phyloP scores from a whole-genome alignment of 768 basidiomycete species.

The Leccinum imitatum region DNA sequence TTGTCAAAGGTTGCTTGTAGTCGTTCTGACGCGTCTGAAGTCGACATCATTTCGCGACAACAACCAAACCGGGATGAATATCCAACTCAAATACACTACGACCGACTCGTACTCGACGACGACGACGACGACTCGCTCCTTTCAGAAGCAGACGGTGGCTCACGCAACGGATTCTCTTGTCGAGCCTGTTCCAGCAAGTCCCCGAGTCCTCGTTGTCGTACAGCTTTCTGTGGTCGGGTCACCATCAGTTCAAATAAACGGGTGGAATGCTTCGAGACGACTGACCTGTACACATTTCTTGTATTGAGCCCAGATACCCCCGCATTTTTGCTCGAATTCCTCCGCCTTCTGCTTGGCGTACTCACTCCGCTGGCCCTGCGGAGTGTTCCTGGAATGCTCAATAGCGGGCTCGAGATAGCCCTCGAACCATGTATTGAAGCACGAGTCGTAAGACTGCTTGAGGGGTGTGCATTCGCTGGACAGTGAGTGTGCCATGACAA shows the following conservation, averaged over 20 bases:
- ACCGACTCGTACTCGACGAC: constrained; percentile 10
- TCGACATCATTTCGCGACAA: constrained; percentile 20
- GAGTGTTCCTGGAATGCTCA: constrained; percentile 37
- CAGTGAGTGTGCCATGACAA: constrained; percentile 73
- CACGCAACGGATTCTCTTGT: constrained; percentile 72
- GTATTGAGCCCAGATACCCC: constrained; percentile 79
- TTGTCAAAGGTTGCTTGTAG: constrained; percentile 30
- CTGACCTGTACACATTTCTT: constrained; percentile 80
- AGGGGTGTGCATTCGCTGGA: constrained; percentile 84
- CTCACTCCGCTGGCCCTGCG: constrained; percentile 48
- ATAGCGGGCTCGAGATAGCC: constrained; percentile 88
- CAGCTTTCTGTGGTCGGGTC: constrained; percentile 57
- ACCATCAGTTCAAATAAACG: background rate
- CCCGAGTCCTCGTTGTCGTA: constrained; percentile 74
- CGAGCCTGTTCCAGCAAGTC: constrained; percentile 76
- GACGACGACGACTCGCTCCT: constrained; percentile 6
- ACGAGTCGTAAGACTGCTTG: constrained; percentile 87
- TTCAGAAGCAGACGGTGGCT: constrained; percentile 42
- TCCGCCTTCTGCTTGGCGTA: constrained; percentile 79
- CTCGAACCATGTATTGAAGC: constrained; percentile 98
- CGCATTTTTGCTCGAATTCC: constrained; percentile 86
- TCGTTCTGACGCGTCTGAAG: constrained; percentile 22
- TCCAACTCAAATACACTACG: background rate
- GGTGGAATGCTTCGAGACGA: constrained; percentile 4
- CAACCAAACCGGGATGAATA: background rate